Conservation (phyloP, 129 eudicot genomes). For the Ambrosia trifida region DNA sequence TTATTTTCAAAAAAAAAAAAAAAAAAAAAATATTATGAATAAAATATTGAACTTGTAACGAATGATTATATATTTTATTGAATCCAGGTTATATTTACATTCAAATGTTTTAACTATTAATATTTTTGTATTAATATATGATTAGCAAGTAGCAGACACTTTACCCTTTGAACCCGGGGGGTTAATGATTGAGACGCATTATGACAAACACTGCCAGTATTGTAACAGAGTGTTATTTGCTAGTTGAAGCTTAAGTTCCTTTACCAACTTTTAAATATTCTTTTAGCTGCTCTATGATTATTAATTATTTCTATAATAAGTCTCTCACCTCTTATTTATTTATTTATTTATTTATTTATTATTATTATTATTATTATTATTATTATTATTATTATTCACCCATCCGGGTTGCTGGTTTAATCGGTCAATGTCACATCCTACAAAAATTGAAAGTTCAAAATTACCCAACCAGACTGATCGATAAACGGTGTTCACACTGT, state of each 20-base stretch:
- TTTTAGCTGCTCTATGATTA: neutral
- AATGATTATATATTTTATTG: neutral
- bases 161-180: conserved; percentile 16
- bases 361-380: neutral
- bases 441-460: no score
- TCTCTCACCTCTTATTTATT: neutral
- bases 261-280: conserved; percentile 10
- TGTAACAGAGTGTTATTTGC: conserved; percentile 19
- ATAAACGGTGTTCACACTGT: no score
- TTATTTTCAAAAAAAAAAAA: neutral
- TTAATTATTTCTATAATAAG: neutral
- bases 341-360: neutral
- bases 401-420: no score
- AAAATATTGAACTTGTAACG: neutral
- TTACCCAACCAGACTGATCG: no score
- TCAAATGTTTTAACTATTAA: neutral
- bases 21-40: no score
- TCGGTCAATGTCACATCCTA: no score
- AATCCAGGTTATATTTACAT: neutral
- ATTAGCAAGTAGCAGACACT: conserved; percentile 14
- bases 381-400: neutral
- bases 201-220: conserved; percentile 23
- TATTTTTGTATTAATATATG: neutral
- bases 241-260: conserved; percentile 13
- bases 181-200: conserved; percentile 25